Conservation (phyloP, 2,329 filamentous ascomycete genomes). For the Cordyceps militaris region DNA sequence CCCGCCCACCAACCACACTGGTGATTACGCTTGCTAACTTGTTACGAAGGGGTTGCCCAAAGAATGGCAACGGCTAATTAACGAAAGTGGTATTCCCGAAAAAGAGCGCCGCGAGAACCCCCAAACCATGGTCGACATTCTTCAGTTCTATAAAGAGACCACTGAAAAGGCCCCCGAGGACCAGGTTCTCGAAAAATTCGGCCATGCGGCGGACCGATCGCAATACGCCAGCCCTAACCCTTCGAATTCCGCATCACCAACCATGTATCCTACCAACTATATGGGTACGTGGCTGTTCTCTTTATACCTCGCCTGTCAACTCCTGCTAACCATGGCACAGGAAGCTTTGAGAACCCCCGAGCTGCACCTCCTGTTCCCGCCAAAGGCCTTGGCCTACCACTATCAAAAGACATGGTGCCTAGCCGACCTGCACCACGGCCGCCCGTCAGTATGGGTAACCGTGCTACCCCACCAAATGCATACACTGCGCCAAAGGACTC, state of each 20-base stretch:
- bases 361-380: constrained; percentile 81
- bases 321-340: constrained; percentile 27
- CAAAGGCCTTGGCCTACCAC: constrained; percentile 38
- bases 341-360: constrained; percentile 95
- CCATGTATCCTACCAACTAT: constrained; percentile 48
- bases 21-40: constrained; percentile 17
- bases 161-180: constrained; percentile 74
- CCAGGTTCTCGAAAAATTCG: constrained; percentile 92
- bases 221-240: constrained; percentile 36
- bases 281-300: constrained; percentile 36
- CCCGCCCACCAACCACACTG: constrained; percentile 15
- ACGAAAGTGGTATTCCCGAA: constrained; percentile 92
- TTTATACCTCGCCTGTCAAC: too few relatives aligned
- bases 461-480: constrained; percentile 43
- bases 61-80: constrained; percentile 94
- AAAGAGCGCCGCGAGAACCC: constrained; percentile 94
- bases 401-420: constrained; percentile 56
- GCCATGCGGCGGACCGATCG: constrained; percentile 62
- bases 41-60: constrained; percentile 75
- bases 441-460: constrained; percentile 56
- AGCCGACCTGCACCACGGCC: constrained; percentile 81
- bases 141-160: constrained; percentile 96
- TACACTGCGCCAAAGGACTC: constrained; percentile 52
- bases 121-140: constrained; percentile 90
- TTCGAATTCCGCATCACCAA: constrained; percentile 42